These are phyloP conservation scores for Cardamine resedifolia DNA, from an alignment of 345 rosid species.

Conservation along the genomic window DNA sequence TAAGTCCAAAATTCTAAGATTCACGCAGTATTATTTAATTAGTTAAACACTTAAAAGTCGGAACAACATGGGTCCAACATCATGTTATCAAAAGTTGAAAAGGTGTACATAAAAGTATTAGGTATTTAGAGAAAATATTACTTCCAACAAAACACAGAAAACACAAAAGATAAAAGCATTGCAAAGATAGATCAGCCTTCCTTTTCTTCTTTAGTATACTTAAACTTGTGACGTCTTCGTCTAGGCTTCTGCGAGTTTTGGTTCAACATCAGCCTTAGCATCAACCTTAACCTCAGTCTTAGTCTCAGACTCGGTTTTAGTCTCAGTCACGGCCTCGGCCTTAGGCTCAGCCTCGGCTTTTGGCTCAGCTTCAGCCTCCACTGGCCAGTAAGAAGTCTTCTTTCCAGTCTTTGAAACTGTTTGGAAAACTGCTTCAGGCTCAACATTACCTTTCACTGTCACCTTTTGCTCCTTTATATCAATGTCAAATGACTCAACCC, in stretches of 20 bases:
- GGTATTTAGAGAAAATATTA: conserved; percentile 7
- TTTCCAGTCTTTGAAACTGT: conserved; percentile 90
- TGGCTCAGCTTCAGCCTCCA: conserved; percentile 44
- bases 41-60: not conserved
- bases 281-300: conserved; percentile 27
- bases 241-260: conserved; percentile 25
- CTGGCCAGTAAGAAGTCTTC: conserved; percentile 85
- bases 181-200: not conserved
- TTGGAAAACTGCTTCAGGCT: conserved; percentile 80
- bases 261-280: conserved; percentile 28
- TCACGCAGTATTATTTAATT: not conserved
- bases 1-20: not conserved
- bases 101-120: not conserved
- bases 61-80: conserved; percentile 31
- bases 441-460: conserved; percentile 82
- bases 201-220: conserved; percentile 4
- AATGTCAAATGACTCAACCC: conserved; percentile 79
- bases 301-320: conserved; percentile 18
- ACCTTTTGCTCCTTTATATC: conserved; percentile 87
- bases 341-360: conserved; percentile 30
- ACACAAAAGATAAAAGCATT: conserved; percentile 11
- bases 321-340: not conserved
- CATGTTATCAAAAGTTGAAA: conserved; percentile 19
- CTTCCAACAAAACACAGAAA: conserved; percentile 16
- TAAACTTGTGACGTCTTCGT: conserved; percentile 34